phyloP scores from a whole-genome alignment of 2,329 filamentous ascomycete genomes.

The Fusarium nisikadoi region DNA sequence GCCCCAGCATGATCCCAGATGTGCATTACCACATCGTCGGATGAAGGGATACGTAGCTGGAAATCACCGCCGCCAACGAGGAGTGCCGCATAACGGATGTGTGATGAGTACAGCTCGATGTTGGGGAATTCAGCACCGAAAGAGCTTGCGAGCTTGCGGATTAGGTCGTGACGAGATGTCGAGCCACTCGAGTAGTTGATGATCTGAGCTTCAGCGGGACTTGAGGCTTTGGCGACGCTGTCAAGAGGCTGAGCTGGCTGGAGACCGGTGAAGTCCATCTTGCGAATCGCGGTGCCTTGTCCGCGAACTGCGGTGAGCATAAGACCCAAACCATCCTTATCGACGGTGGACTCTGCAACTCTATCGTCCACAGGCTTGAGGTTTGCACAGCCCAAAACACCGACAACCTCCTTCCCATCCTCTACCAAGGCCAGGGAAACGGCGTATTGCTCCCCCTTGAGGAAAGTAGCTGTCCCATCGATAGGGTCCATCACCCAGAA shows the following conservation, averaged over 20 bases:
- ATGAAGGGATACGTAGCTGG: slow-evolving; percentile 47
- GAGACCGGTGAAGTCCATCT: slow-evolving; percentile 37
- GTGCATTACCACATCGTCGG: slow-evolving; percentile 39
- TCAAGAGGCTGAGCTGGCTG: slow-evolving; percentile 34
- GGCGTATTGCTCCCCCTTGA: slow-evolving; percentile 70
- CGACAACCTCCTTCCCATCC: slow-evolving; percentile 66
- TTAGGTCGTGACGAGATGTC: slow-evolving; percentile 48
- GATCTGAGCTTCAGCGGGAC: slow-evolving; percentile 45
- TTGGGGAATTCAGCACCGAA: slow-evolving; percentile 50
- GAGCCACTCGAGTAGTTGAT: slow-evolving; percentile 49
- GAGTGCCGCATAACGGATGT: slow-evolving; percentile 53
- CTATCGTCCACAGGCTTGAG: slow-evolving; percentile 54
- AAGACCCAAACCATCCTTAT: slow-evolving; percentile 48
- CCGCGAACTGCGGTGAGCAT: slow-evolving; percentile 50
- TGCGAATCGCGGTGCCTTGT: slow-evolving; percentile 46
- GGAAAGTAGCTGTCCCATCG: slow-evolving; percentile 71
- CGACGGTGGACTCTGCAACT: slow-evolving; percentile 48
- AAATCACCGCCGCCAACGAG: slow-evolving; percentile 52
- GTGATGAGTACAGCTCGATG: slow-evolving; percentile 54
- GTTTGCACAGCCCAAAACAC: slow-evolving; percentile 72
- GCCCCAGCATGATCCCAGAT: slow-evolving; percentile 68
- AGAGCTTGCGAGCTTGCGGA: slow-evolving; percentile 43
- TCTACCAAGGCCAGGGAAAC: slow-evolving; percentile 69
- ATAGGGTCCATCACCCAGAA: slow-evolving; percentile 74
- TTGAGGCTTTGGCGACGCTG: slow-evolving; percentile 31